Evolutionary conservation across 768 basidiomycete species (phyloP).

Genomic region (Lactarius quietus): DNA sequence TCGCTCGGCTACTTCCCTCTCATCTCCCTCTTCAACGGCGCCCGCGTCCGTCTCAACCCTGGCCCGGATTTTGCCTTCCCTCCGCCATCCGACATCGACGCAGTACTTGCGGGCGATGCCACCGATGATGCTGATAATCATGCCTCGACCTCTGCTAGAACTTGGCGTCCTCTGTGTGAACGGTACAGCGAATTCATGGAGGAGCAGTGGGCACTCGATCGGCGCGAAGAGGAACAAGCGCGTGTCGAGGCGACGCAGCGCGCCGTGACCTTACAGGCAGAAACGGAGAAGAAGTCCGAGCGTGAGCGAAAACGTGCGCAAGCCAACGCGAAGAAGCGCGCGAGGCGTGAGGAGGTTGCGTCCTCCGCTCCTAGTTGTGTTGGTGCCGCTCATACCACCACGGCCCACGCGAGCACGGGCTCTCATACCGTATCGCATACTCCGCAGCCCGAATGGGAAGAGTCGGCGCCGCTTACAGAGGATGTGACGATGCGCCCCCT

Average conservation of each 20-base stretch:
- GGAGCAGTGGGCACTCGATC: conserved; percentile 80
- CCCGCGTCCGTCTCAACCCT: conserved; percentile 78
- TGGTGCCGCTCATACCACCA: not conserved
- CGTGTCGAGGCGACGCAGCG: conserved; percentile 37
- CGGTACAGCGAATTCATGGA: conserved; percentile 81
- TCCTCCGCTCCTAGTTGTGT: not conserved
- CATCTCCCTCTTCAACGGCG: conserved; percentile 90
- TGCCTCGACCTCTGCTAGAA: conserved; percentile 29
- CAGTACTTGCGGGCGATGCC: conserved; percentile 43
- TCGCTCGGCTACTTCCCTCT: conserved; percentile 94
- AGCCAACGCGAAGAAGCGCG: conserved; percentile 49
- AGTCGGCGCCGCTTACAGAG: conserved; percentile 11
- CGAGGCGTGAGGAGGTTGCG: conserved; percentile 37
- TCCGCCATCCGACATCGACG: conserved; percentile 76
- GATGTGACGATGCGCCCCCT: conserved; percentile 17
- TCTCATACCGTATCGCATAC: conserved; percentile 9
- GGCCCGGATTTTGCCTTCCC: conserved; percentile 84
- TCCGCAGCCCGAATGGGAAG: conserved; percentile 19
- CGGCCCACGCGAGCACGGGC: not conserved
- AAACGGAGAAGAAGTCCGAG: conserved; percentile 58
- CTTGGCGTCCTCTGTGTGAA: conserved; percentile 79
- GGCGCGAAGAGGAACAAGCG: conserved; percentile 68
- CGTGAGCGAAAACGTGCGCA: conserved; percentile 47
- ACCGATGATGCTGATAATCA: conserved; percentile 13
- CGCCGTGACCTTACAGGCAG: conserved; percentile 61